Base-by-base conservation (phyloP, 352 stramenopile genomes). In the Phytopythium ostracodes region DNA sequence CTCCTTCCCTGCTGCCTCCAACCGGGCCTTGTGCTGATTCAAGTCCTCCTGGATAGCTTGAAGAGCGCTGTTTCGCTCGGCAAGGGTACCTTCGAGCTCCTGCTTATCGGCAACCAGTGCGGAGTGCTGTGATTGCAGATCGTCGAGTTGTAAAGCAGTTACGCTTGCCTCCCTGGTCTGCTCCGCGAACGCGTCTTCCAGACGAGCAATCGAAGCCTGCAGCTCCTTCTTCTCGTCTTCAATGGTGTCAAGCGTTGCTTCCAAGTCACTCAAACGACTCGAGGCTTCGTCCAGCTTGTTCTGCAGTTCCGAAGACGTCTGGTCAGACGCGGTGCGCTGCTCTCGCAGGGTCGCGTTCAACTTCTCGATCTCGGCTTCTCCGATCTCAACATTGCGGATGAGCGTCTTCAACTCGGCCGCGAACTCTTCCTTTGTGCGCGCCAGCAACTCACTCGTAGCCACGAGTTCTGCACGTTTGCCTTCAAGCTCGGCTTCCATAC, bases 401-500 rank as follows among this genome's bases (percentile, higher is more conserved):
- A 60, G 25, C 25, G 55, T 20, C 38, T 60, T 52, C 22, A 50
- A 24, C 35, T 60, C 38, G 27, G 38, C 2, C 20, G 36, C 38
- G 18, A 52, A 24, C 27, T 60, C 36, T 5, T 29, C 38, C 38
- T 52, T 60, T 3, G 42, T 52, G 8, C 27, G 55, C 15, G 20
- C 18, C 22, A 60, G 40, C 17, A 42, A 10, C 25, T 52, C 55
- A 11, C 15, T n/a, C 20, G 38, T 60, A 33, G 55, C 36, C 1
- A 20, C 40, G 11, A 60, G 40, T 11, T 51, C 40, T 6, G 17
- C 5, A 1, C 24, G 65, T 11, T 73, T 29, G 2, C 27, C 59
- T 7, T 60, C 47, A 4, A 75, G 56, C 40, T 75, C 50, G 1
- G 24, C 3, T 33, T 75, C 43, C 14, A 76, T n/a, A 10, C 12